These are phyloP conservation scores for Hymenoscyphus infarciens DNA, from an alignment of 2,329 filamentous ascomycete species.

Conservation along the genomic window DNA sequence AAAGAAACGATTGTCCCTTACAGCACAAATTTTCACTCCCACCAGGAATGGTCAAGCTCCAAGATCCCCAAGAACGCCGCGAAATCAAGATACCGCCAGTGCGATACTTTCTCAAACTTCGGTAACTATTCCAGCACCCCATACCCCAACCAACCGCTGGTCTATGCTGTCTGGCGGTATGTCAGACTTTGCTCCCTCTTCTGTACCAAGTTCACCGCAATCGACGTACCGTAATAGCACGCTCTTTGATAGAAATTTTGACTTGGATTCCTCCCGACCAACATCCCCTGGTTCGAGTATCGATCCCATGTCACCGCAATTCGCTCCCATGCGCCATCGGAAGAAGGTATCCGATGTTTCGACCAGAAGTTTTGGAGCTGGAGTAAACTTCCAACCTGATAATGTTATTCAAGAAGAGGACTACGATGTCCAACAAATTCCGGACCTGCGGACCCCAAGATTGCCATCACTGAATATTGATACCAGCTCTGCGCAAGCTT, in stretches of 20 bases:
- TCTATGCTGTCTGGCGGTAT: constrained; percentile 58
- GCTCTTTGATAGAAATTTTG: constrained; percentile 69
- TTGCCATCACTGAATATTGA: constrained; percentile 26
- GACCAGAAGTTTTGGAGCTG: constrained; percentile 41
- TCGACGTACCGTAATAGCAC: constrained; percentile 69
- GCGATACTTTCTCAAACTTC: constrained; percentile 41
- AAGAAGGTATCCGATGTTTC: constrained; percentile 57
- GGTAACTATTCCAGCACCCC: constrained; percentile 50
- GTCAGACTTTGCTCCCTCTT: constrained; percentile 65
- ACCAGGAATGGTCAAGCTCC: constrained; percentile 36
- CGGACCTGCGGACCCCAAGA: constrained; percentile 24
- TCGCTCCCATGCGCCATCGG: constrained; percentile 49
- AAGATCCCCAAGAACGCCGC: constrained; percentile 34
- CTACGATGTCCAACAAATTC: constrained; percentile 30
- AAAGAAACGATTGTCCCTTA: constrained; percentile 68
- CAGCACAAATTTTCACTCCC: constrained; percentile 59
- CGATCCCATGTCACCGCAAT: constrained; percentile 61
- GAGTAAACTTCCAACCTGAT: constrained; percentile 36
- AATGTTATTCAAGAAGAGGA: constrained; percentile 37
- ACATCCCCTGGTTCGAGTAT: constrained; percentile 78
- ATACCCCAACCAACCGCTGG: constrained; percentile 55
- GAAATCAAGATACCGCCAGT: constrained; percentile 40
- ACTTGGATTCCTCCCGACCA: constrained; percentile 66
- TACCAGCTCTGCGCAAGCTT: constrained; percentile 23
- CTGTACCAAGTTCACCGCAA: constrained; percentile 75